Conservation (phyloP, 2,329 filamentous ascomycete genomes). For the Colletotrichum falcatum region DNA sequence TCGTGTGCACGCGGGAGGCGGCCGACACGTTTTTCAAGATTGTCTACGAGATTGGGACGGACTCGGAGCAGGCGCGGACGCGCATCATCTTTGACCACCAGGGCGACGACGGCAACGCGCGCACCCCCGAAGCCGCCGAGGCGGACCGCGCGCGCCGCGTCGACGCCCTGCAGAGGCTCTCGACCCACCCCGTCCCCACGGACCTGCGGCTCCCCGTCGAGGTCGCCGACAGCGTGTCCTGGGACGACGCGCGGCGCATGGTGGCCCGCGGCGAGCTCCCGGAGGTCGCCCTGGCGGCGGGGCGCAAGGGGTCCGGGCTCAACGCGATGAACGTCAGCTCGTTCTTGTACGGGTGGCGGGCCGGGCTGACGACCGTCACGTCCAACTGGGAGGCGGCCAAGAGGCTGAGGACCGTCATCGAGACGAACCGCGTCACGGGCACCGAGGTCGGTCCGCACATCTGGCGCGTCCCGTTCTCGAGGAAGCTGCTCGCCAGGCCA, state of each 20-base stretch:
- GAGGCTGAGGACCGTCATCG: slow-evolving; percentile 36
- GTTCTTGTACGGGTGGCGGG: slow-evolving; percentile 55
- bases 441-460: slow-evolving; percentile 35
- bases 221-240: slow-evolving; percentile 45
- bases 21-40: slow-evolving; percentile 54
- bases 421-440: slow-evolving; percentile 27
- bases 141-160: slow-evolving; percentile 37
- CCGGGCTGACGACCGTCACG: slow-evolving; percentile 51
- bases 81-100: slow-evolving; percentile 46
- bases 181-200: slow-evolving; percentile 48
- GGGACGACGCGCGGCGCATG: slow-evolving; percentile 47
- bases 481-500: slow-evolving; percentile 40
- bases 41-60: slow-evolving; percentile 53
- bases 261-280: slow-evolving; percentile 48
- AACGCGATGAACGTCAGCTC: slow-evolving; percentile 54
- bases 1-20: slow-evolving; percentile 54
- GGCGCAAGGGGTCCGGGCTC: slow-evolving; percentile 47
- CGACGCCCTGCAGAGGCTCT: slow-evolving; percentile 49
- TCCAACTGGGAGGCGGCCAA: slow-evolving; percentile 54
- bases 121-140: slow-evolving; percentile 33
- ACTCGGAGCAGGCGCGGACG: slow-evolving; percentile 52
- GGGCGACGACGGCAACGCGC: slow-evolving; percentile 15
- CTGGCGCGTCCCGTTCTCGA: slow-evolving; percentile 41
- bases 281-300: slow-evolving; percentile 50
- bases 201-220: slow-evolving; percentile 52